phyloP scores from a whole-genome alignment of 202 grass and related monocot genomes.

The Musa balbisiana region DNA sequence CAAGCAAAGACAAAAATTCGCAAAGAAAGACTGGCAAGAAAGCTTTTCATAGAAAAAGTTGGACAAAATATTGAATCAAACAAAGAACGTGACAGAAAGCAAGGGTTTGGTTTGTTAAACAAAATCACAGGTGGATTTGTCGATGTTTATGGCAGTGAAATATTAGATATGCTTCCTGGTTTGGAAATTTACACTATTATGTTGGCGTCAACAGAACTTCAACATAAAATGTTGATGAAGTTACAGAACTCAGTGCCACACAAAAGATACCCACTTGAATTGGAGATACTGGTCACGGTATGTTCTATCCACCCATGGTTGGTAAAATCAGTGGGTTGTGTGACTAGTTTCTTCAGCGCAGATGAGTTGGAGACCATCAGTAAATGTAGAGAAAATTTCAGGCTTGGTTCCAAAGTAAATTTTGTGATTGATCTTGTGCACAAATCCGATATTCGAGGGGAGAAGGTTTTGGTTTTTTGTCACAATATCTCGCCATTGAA shows the following conservation, averaged over 20 bases:
- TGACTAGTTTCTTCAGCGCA: constrained; percentile 40
- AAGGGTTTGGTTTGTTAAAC: constrained; percentile 59
- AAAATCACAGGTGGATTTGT: constrained; percentile 61
- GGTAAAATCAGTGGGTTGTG: constrained; percentile 43
- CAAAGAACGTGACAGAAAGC: constrained; percentile 29
- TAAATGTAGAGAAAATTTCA: constrained; percentile 24
- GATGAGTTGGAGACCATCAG: constrained; percentile 39
- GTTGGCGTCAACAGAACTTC: constrained; percentile 51
- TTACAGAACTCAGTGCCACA: constrained; percentile 25
- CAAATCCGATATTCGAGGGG: constrained; percentile 58
- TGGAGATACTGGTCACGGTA: constrained; percentile 63
- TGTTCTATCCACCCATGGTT: constrained; percentile 79
- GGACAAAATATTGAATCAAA: constrained; percentile 69
- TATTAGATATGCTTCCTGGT: constrained; percentile 56
- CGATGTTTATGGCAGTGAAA: constrained; percentile 55
- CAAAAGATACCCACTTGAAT: constrained; percentile 48
- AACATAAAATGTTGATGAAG: constrained; percentile 50
- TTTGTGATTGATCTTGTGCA: constrained; percentile 81
- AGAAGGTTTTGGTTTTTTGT: constrained; percentile 84
- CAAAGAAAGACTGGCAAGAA: constrained; percentile 51
- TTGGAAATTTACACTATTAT: constrained; percentile 62
- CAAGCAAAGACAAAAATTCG: constrained; percentile 28
- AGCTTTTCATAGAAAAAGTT: constrained; percentile 64
- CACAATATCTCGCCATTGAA: constrained; percentile 69
- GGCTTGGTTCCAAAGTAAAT: constrained; percentile 55